These are phyloP conservation scores for Stenocarpella maydis DNA, from an alignment of 2,329 filamentous ascomycete genomes.

Conservation along the genomic window DNA sequence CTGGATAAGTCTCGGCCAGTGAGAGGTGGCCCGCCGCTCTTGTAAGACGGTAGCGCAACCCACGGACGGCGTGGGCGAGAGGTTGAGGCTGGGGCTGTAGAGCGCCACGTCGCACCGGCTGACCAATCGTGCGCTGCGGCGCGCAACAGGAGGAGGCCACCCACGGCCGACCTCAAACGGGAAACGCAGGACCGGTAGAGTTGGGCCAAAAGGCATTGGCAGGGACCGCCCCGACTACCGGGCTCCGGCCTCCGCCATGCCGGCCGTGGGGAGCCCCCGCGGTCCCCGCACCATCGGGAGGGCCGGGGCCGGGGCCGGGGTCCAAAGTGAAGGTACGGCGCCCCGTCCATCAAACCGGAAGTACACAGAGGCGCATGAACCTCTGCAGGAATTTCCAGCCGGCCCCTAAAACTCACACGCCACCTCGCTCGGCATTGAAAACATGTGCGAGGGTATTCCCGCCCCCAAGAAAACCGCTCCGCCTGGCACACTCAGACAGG, in stretches of 20 bases:
- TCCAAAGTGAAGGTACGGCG: neutral
- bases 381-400: too few relatives aligned
- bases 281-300: neutral
- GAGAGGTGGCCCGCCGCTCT: neutral
- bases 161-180: neutral
- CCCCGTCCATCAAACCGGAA: neutral
- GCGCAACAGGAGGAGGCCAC: neutral
- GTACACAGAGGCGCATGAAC: neutral
- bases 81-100: neutral
- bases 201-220: conserved; percentile 14
- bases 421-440: neutral
- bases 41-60: too few relatives aligned
- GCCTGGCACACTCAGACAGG: neutral
- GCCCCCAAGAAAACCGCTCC: neutral
- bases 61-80: neutral
- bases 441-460: neutral
- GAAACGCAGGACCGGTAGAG: neutral
- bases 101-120: neutral
- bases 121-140: neutral
- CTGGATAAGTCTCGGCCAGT: neutral
- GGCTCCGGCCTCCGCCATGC: conserved; percentile 18
- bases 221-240: neutral
- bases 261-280: neutral
- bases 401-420: neutral
- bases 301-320: neutral